Conservation (phyloP, 164 flowering plant species). For the Stephania yunnanensis region DNA sequence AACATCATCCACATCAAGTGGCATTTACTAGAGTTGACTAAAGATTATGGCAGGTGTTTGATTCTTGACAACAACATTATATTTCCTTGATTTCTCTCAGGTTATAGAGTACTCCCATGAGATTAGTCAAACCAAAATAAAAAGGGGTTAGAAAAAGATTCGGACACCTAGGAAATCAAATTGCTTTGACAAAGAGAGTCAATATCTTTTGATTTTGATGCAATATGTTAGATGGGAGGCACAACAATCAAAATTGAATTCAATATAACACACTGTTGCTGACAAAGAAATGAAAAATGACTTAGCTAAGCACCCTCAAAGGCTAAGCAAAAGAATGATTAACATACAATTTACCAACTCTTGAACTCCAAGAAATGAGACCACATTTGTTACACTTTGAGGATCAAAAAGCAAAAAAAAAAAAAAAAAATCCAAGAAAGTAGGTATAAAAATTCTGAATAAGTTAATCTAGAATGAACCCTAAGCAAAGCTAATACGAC, state of each 20-base stretch:
- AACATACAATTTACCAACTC: not conserved
- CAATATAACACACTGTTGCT: not conserved
- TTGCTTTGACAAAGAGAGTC: not conserved
- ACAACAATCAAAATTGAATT: not conserved
- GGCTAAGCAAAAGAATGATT: not conserved
- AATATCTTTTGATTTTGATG: not conserved
- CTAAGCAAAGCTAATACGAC: not conserved
- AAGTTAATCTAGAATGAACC: not conserved
- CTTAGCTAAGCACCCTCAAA: not conserved
- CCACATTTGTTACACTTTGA: not conserved
- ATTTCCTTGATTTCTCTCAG: no score
- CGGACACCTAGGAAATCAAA: no score
- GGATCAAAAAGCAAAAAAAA: not conserved
- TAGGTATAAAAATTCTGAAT: not conserved
- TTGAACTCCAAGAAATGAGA: not conserved
- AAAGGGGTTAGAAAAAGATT: no score
- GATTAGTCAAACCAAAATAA: no score
- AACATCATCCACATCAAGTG: no score
- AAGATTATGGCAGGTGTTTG: no score
- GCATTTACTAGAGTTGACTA: no score
- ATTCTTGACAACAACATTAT: no score
- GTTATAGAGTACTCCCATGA: no score
- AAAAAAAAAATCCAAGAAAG: not conserved
- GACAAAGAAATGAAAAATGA: not conserved
- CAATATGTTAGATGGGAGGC: not conserved